These are phyloP conservation scores for Leccinum fallax DNA, from an alignment of 1,284 basidiomycete species.

Conservation along the genomic window DNA sequence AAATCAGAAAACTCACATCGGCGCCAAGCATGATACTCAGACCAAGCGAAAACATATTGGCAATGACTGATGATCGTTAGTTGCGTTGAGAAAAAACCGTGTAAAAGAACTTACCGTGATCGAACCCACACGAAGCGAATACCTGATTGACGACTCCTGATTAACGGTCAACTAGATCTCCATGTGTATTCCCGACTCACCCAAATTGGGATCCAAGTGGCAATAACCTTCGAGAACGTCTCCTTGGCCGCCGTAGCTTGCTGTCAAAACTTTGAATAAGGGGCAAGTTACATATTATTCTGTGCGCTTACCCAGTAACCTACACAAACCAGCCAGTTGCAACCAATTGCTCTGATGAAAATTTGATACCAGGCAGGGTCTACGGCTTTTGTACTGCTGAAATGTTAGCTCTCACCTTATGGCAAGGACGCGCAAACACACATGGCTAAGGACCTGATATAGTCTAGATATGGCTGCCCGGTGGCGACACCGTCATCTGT, in stretches of 20 bases:
- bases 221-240: constrained; percentile 72
- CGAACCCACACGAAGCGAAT: constrained; percentile 41
- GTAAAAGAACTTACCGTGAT: constrained; percentile 56
- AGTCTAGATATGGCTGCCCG: constrained; percentile 56
- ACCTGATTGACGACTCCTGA: neutral
- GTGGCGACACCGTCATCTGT: constrained; percentile 61
- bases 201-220: constrained; percentile 79
- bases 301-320: constrained; percentile 66
- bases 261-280: constrained; percentile 37
- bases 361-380: constrained; percentile 75
- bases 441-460: constrained; percentile 56
- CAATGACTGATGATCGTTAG: constrained; percentile 47
- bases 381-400: constrained; percentile 56
- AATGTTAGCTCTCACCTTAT: neutral
- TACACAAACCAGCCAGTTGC: constrained; percentile 77
- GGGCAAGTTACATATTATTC: neutral
- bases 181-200: constrained; percentile 36
- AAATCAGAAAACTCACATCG: constrained; percentile 44
- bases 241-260: constrained; percentile 75
- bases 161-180: neutral
- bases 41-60: constrained; percentile 77
- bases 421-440: constrained; percentile 35
- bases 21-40: constrained; percentile 73
- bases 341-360: constrained; percentile 75
- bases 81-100: neutral